Evolutionary conservation across 495 filamentous ascomycete species (phyloP).

Genomic region (Friedmanniomyces endolithicus): DNA sequence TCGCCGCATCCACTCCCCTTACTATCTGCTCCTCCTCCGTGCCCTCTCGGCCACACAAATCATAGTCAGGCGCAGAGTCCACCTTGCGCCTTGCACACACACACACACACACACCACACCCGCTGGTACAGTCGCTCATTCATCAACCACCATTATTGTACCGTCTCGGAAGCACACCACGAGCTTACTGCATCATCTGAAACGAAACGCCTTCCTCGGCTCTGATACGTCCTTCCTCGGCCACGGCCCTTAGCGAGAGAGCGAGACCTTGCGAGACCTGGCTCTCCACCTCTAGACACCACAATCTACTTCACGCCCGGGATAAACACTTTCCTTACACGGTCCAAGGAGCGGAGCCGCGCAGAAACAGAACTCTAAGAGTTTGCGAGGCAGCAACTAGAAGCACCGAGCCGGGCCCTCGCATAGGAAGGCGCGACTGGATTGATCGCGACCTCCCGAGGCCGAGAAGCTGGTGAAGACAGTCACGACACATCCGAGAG

Average conservation of each 20-base stretch:
- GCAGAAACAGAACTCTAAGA: neutral
- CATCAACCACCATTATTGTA: neutral
- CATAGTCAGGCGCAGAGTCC: neutral
- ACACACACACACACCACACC: too few species aligned
- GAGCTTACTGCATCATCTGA: neutral
- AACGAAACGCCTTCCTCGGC: slow-evolving; percentile 1
- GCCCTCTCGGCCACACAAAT: neutral
- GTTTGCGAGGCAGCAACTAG: neutral
- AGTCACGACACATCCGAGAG: neutral
- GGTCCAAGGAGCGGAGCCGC: too few species aligned
- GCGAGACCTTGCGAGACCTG: neutral
- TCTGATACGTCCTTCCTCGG: neutral
- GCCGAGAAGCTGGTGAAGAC: neutral
- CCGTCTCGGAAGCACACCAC: neutral
- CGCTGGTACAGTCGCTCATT: neutral
- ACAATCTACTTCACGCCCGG: neutral
- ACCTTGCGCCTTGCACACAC: neutral
- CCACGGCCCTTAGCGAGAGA: slow-evolving; percentile 1
- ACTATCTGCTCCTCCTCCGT: neutral
- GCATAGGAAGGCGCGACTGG: neutral
- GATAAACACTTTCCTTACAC: too few species aligned
- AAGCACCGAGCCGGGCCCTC: neutral
- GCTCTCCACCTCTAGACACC: neutral
- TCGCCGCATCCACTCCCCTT: neutral
- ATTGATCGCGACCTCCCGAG: neutral